Conservation (phyloP, 2,329 filamentous ascomycete species). For the Arthrobotrys sinensis region DNA sequence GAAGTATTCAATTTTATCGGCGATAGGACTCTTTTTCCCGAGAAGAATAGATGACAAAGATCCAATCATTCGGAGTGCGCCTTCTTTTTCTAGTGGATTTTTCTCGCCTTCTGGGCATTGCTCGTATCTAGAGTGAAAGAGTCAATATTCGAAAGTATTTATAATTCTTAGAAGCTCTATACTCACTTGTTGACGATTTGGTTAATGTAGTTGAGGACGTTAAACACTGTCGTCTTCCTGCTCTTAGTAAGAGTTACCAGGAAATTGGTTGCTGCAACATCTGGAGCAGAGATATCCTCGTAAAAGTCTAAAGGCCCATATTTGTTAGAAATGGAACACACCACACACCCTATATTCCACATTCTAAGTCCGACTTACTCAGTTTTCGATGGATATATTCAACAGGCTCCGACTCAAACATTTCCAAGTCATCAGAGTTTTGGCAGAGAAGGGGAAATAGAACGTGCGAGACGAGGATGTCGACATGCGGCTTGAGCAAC, state of each 20-base stretch:
- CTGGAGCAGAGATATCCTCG: constrained; percentile 94
- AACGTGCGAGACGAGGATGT: constrained; percentile 92
- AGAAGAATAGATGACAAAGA: constrained; percentile 94
- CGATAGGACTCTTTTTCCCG: constrained; percentile 98
- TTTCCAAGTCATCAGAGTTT: constrained; percentile 89
- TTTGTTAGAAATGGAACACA: background rate
- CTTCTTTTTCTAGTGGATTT: constrained; percentile 95
- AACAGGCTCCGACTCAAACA: constrained; percentile 93
- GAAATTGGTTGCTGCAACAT: constrained; percentile 97
- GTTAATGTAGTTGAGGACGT: constrained; percentile 95
- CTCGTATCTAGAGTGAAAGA: constrained; percentile 63
- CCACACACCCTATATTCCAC: background rate
- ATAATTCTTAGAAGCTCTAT: constrained; percentile 64
- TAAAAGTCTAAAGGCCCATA: constrained; percentile 77
- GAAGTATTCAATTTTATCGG: constrained; percentile 98
- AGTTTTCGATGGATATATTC: constrained; percentile 98
- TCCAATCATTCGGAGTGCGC: constrained; percentile 95
- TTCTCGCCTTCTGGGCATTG: constrained; percentile 86
- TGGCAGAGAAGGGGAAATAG: constrained; percentile 96
- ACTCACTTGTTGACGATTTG: constrained; percentile 92
- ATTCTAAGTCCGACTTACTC: constrained; percentile 67
- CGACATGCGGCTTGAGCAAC: constrained; percentile 91
- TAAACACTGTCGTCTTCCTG: constrained; percentile 94
- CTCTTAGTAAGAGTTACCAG: constrained; percentile 93
- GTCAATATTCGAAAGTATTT: background rate